Evolutionary conservation across 2,329 filamentous ascomycete species (phyloP), one percentile per base, ranked within the genome.

Genomic region (Amauroascus niger): DNA sequence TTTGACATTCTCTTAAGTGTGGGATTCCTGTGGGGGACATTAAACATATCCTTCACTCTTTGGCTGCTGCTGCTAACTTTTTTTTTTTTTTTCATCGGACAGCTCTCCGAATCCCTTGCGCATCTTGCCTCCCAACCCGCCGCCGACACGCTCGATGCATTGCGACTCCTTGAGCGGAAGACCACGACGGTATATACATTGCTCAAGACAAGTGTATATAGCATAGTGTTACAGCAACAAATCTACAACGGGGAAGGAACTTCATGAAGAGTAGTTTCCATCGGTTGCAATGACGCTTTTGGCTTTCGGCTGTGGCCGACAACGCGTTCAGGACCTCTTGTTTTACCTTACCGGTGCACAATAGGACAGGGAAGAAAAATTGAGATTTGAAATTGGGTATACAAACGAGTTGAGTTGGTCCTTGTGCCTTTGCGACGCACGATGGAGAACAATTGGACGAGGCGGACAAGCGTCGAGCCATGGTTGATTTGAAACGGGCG

Each of bases 171-270:
- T 52, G 93, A 98, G 76, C 79, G 93, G 62, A 96, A 97, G 76
- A 96, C 91, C 41, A 89, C 88, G 61, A 76, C 95, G 52, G 91
- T 96, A 20, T 97, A 95, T 71, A 98, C 93, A 58, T 72, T 97
- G 67, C 79, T 98, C 67, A 98, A 98, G 76, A 91, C 93, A 16
- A 97, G 91, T 70, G 93, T 98, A 59, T 98, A 98, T 74, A 95
- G 87, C 67, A 98, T 98, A 74, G 90, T 98, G 57, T 71, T 98
- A 74, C 91, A 98, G 79, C 91, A 97, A 78, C 88, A 97, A 79
- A 88, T 95, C 64, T 83, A 85, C 58, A 87, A 84, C 71, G 63
- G 56, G 2, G 65, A 67, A 28, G 64, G 60, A 59, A 58, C 62
- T 58, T 60, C 28, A n/a, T 52, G 50, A 52, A 20, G 8, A 40